These are phyloP conservation scores for Coniferiporia sulphurascens DNA, from an alignment of 1,284 basidiomycete species.

Conservation along the genomic window DNA sequence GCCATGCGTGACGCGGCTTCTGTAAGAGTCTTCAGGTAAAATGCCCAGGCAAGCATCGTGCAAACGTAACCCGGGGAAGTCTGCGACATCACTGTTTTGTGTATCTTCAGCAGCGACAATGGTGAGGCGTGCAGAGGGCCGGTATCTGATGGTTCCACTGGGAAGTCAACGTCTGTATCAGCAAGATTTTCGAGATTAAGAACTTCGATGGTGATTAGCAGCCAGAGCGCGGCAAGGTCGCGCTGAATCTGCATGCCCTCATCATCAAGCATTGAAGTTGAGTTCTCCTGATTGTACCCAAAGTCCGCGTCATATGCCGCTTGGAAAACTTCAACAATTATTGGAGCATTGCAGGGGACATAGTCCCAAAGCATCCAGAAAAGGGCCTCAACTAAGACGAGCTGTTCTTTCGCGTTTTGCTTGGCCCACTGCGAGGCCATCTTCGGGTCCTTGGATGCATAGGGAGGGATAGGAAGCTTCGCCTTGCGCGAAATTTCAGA, in stretches of 20 bases:
- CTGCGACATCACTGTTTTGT: constrained; percentile 10
- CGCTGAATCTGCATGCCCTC: constrained; percentile 62
- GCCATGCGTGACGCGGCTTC: constrained; percentile 11
- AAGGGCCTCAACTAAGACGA: constrained; percentile 75
- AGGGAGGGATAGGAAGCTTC: constrained; percentile 46
- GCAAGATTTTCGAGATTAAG: constrained; percentile 75
- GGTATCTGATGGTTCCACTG: constrained; percentile 40
- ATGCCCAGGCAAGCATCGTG: constrained; percentile 19
- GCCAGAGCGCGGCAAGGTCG: constrained; percentile 71
- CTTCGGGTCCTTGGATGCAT: constrained; percentile 49
- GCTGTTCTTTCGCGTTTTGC: constrained; percentile 74
- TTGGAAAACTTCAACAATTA: constrained; percentile 60
- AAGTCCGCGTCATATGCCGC: constrained; percentile 63
- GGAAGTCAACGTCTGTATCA: constrained; percentile 52
- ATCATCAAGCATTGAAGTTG: constrained; percentile 66
- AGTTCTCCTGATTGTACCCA: constrained; percentile 62
- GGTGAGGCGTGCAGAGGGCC: constrained; percentile 57
- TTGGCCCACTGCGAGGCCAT: constrained; percentile 72
- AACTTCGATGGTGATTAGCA: constrained; percentile 73
- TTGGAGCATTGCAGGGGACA: constrained; percentile 55
- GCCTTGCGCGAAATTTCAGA: constrained; percentile 54
- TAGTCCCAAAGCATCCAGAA: constrained; percentile 86
- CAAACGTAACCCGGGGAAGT: constrained; percentile 15
- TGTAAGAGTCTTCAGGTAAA: constrained; percentile 15
- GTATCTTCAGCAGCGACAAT: constrained; percentile 37